Evolutionary conservation across 371 early-diverging fungal genomes (phyloP).

Genomic region (Saksenaea oblongispora): DNA sequence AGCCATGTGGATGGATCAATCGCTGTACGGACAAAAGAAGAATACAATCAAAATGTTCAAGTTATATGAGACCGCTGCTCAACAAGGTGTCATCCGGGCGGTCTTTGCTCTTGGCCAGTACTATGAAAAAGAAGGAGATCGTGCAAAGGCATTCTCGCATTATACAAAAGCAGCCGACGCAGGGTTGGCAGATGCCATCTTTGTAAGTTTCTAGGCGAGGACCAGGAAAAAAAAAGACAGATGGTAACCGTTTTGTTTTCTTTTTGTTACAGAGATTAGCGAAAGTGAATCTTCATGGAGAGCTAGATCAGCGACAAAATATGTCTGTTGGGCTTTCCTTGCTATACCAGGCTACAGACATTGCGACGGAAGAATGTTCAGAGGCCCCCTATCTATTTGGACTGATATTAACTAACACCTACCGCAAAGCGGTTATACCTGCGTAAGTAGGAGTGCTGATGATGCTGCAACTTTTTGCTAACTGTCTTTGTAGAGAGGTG

Average conservation of each 20-base stretch:
- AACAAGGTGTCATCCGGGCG: conserved; percentile 23
- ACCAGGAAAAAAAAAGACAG: too few relatives aligned
- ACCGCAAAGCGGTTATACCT: conserved; percentile 34
- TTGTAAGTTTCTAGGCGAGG: conserved; percentile 52
- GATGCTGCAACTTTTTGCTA: not conserved
- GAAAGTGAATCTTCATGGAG: conserved; percentile 39
- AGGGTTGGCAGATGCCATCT: conserved; percentile 68
- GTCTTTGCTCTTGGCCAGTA: conserved; percentile 24
- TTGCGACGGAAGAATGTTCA: conserved; percentile 27
- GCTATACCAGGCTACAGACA: conserved; percentile 34
- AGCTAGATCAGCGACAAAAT: conserved; percentile 41
- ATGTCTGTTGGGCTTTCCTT: conserved; percentile 28
- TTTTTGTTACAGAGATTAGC: conserved; percentile 33
- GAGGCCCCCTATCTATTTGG: conserved; percentile 45
- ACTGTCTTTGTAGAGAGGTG: not conserved
- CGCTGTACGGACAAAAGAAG: conserved; percentile 53
- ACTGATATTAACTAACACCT: conserved; percentile 30
- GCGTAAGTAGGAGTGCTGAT: conserved; percentile 19
- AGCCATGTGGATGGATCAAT: conserved; percentile 71
- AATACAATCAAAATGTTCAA: conserved; percentile 49
- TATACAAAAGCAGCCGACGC: conserved; percentile 73
- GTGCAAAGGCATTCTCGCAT: conserved; percentile 59
- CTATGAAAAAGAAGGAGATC: conserved; percentile 59
- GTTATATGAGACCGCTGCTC: conserved; percentile 37
- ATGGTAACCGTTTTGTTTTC: not conserved